phyloP scores from a whole-genome alignment of 331 rosid genomes.

The Malus hybrid region DNA sequence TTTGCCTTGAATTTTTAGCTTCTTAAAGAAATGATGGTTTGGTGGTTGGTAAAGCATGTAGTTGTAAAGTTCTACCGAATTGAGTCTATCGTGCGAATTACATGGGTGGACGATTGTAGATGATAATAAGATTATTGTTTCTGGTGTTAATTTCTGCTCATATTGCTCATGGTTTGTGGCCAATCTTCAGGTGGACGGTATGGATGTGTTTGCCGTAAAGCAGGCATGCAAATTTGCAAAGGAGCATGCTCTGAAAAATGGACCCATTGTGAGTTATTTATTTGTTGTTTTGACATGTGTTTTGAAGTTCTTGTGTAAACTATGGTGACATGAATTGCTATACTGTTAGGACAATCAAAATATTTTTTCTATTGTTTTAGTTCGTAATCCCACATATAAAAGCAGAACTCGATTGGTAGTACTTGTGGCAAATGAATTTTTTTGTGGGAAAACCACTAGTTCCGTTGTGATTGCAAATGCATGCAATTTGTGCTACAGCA shows the following conservation, averaged over 20 bases:
- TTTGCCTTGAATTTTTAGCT: background rate
- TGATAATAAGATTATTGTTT: background rate
- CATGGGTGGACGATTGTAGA: background rate
- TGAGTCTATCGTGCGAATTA: background rate
- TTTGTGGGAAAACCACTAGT: background rate
- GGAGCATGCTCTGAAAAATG: constrained; percentile 90
- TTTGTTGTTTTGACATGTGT: background rate
- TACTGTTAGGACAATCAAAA: background rate
- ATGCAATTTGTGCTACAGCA: background rate
- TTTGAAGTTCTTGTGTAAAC: background rate
- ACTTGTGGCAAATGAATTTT: background rate
- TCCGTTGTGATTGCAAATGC: background rate
- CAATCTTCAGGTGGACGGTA: constrained; percentile 73
- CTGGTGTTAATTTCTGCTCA: background rate
- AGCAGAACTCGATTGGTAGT: background rate
- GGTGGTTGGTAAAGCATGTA: background rate
- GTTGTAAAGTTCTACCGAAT: background rate
- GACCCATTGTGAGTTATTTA: constrained; percentile 77
- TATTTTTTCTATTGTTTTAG: background rate
- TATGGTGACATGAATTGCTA: background rate
- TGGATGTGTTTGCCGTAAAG: constrained; percentile 95
- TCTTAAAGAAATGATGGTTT: background rate
- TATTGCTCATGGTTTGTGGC: background rate
- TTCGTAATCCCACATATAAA: background rate
- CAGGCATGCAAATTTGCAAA: constrained; percentile 91